A percentile compares a stretch with the other conserved stretches of the same genome.
Evolutionary conservation across 2,329 filamentous ascomycete genomes (phyloP).

Genomic region (Lasiodiplodia gonubiensis): DNA sequence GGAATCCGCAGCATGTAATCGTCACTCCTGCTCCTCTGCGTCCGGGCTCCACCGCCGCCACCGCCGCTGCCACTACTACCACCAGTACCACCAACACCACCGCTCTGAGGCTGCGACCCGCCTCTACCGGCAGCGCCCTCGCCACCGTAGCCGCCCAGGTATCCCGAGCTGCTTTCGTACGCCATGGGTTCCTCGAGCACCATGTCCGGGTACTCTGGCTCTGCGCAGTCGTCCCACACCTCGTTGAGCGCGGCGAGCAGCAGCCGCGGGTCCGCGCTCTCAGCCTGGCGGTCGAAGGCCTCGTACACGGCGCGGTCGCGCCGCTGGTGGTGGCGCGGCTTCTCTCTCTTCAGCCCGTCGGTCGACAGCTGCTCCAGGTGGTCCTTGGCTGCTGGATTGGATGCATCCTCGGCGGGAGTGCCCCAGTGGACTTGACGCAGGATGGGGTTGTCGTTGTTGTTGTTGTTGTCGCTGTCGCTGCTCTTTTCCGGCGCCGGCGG

Average conservation of each 20-base stretch:
- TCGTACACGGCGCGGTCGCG: constrained; percentile 27
- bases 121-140: background rate
- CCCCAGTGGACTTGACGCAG: constrained; percentile 20
- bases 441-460: background rate
- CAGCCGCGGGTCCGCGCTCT: constrained; percentile 1
- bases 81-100: too few species aligned
- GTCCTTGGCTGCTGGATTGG: too few species aligned
- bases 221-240: constrained; percentile 17
- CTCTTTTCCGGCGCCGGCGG: background rate
- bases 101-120: too few species aligned
- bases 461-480: background rate
- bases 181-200: constrained; percentile 16
- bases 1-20: constrained; percentile 18
- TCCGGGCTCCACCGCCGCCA: background rate
- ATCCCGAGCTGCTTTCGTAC: background rate
- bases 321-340: background rate
- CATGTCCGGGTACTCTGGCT: constrained; percentile 27
- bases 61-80: background rate
- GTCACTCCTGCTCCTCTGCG: constrained; percentile 1
- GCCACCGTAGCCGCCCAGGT: background rate
- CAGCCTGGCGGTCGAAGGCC: background rate
- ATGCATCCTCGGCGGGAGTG: background rate
- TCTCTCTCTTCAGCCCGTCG: background rate
- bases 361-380: background rate
- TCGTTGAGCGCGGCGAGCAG: constrained; percentile 18